These are phyloP conservation scores for Candida berthetii DNA, from an alignment of 805 yeast genomes.

Conservation along the genomic window DNA sequence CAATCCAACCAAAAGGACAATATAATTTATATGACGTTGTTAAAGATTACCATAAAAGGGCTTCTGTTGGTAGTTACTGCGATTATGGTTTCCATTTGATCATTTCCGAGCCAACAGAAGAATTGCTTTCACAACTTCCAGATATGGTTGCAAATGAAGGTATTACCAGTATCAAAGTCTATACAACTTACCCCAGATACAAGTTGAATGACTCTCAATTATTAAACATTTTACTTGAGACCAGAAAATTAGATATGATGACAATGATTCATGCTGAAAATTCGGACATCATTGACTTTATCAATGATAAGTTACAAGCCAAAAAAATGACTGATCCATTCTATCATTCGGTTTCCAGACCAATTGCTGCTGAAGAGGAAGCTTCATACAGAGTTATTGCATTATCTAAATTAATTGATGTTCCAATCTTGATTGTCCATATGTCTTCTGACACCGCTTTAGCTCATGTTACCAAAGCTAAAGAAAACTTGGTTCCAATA, in stretches of 20 bases:
- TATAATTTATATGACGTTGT: constrained; percentile 19
- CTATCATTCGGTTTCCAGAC: constrained; percentile 39
- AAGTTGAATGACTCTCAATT: constrained; percentile 34
- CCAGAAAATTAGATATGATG: constrained; percentile 35
- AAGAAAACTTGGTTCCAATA: constrained; percentile 34
- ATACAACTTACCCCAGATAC: constrained; percentile 38
- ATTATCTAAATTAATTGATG: constrained; percentile 35
- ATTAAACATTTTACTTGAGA: constrained; percentile 29
- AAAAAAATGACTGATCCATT: constrained; percentile 33
- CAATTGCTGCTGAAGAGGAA: constrained; percentile 39
- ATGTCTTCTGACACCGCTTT: constrained; percentile 38
- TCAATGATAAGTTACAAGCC: constrained; percentile 32
- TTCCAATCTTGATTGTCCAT: constrained; percentile 41
- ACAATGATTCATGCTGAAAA: constrained; percentile 49
- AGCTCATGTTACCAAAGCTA: constrained; percentile 35
- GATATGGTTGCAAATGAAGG: constrained; percentile 29
- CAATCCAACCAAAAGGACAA: constrained; percentile 33
- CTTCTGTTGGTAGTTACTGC: constrained; percentile 28
- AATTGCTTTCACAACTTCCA: constrained; percentile 27
- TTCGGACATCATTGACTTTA: constrained; percentile 36
- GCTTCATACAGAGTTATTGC: constrained; percentile 43
- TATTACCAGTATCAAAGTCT: constrained; percentile 34
- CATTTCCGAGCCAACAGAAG: constrained; percentile 26
- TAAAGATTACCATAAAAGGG: constrained; percentile 19
- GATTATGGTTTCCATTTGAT: constrained; percentile 46